Conservation (phyloP, 2,329 filamentous ascomycete species). For the Sporothrix pseudoabietina region DNA sequence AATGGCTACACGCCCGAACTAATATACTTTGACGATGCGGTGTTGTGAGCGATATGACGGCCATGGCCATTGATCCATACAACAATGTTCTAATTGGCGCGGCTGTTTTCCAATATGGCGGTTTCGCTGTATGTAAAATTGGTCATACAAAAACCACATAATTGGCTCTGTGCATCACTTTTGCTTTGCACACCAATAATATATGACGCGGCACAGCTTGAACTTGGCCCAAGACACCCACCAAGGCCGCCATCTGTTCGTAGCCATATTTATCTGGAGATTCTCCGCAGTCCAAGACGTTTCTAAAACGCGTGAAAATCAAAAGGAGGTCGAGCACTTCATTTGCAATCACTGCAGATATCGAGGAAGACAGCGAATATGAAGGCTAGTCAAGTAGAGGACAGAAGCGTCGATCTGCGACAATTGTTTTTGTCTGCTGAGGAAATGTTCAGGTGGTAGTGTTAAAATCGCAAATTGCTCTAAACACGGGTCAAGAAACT, state of each 20-base stretch:
- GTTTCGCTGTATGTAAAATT: slow-evolving; percentile 25
- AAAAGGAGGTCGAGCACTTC: not conserved
- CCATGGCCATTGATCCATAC: slow-evolving; percentile 22
- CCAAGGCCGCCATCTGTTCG: too few relatives aligned
- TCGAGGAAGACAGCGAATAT: too few relatives aligned
- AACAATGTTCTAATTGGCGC: not conserved
- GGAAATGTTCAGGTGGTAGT: too few relatives aligned
- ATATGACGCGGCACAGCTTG: too few relatives aligned
- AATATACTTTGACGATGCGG: slow-evolving; percentile 22
- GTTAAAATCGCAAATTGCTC: too few relatives aligned
- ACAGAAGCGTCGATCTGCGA: not conserved
- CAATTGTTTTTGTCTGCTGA: too few relatives aligned
- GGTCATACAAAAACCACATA: not conserved
- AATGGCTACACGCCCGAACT: slow-evolving; percentile 22
- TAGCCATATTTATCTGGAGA: too few relatives aligned
- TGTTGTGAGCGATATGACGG: slow-evolving; percentile 23
- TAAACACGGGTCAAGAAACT: too few relatives aligned
- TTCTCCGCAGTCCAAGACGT: too few relatives aligned
- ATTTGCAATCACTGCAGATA: not conserved
- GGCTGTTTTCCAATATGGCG: slow-evolving; percentile 21
- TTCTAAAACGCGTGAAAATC: not conserved
- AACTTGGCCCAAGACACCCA: too few relatives aligned
- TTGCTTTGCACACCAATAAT: too few relatives aligned
- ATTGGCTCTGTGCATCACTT: not conserved
- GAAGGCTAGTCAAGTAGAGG: not conserved